phyloP scores from a whole-genome alignment of 1,139 yeast genomes.

The Tardiomyces blankii region DNA sequence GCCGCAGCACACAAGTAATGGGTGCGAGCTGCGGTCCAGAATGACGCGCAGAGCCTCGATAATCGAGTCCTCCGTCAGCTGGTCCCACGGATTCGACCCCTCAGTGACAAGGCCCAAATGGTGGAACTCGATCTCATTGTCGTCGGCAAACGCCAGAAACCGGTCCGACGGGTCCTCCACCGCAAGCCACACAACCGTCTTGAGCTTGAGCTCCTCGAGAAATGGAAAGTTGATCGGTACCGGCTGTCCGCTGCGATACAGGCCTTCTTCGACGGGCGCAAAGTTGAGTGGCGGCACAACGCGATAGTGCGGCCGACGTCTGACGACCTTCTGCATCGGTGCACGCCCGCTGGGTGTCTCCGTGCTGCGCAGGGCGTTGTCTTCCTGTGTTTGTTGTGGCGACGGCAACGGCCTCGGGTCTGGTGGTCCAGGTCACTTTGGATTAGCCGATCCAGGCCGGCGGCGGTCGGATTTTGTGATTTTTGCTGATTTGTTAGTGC shows the following conservation, averaged over 20 bases:
- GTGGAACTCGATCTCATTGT: slow-evolving; percentile 51
- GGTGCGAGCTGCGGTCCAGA: slow-evolving; percentile 61
- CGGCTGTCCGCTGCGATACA: slow-evolving; percentile 94
- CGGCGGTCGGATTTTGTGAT: no score
- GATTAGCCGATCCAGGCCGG: no score
- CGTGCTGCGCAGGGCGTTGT: neutral
- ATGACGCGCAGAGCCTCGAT: slow-evolving; percentile 69
- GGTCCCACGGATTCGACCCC: slow-evolving; percentile 93
- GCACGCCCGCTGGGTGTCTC: neutral
- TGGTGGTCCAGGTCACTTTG: no score
- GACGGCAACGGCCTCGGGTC: no score
- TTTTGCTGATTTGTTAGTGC: no score
- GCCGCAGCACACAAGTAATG: slow-evolving; percentile 85
- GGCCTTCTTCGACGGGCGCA: slow-evolving; percentile 81
- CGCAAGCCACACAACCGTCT: slow-evolving; percentile 86
- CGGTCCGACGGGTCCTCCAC: slow-evolving; percentile 92
- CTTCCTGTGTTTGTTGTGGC: no score
- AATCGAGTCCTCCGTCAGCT: slow-evolving; percentile 76
- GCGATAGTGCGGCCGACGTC: slow-evolving; percentile 37
- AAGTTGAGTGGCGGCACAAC: slow-evolving; percentile 91
- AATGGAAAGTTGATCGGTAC: slow-evolving; percentile 87
- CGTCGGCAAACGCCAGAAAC: slow-evolving; percentile 69
- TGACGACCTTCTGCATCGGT: neutral
- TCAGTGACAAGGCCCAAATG: slow-evolving; percentile 47
- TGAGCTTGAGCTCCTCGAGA: slow-evolving; percentile 57